Conservation (phyloP, 306 rosid genomes). For the Luffa aegyptiaca region DNA sequence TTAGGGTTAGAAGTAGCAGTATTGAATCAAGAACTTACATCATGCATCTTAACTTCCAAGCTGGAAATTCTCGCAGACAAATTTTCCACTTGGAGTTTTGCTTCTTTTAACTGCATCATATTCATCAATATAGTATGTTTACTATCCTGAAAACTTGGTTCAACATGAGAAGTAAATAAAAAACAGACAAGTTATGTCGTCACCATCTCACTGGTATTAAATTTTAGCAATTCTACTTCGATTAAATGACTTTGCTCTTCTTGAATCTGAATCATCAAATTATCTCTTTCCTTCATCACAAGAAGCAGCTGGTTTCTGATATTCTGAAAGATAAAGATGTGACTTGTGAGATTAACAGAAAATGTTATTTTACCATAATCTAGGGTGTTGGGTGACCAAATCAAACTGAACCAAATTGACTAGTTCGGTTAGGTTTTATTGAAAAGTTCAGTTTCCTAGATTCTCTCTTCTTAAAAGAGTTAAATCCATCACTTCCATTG, state of each 20-base stretch:
- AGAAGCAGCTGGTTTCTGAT: slow-evolving; percentile 30
- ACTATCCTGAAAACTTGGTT: neutral
- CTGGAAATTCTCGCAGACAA: slow-evolving; percentile 38
- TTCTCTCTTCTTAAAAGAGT: too few relatives aligned
- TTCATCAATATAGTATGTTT: neutral
- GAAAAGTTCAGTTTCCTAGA: neutral
- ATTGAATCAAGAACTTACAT: slow-evolving; percentile 30
- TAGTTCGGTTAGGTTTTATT: neutral
- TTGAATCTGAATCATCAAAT: slow-evolving; percentile 31
- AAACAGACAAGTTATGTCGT: slow-evolving; percentile 7
- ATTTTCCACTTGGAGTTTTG: slow-evolving; percentile 43
- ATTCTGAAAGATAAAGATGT: slow-evolving; percentile 24
- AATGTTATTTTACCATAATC: neutral
- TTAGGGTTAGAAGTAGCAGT: neutral
- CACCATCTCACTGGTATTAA: slow-evolving; percentile 31
- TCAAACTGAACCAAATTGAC: too few relatives aligned
- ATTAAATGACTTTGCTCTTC: slow-evolving; percentile 33
- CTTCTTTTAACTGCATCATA: slow-evolving; percentile 34
- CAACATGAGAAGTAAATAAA: slow-evolving; percentile 5
- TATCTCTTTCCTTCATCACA: slow-evolving; percentile 50
- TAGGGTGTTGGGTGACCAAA: neutral
- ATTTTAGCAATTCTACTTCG: slow-evolving; percentile 32
- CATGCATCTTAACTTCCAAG: slow-evolving; percentile 44
- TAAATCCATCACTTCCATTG: too few relatives aligned
- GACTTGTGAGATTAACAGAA: neutral